Percentiles rank a stretch among this genome's conserved stretches.
These are phyloP conservation scores for Candida pseudoglaebosa DNA, from an alignment of 805 yeast species.

Conservation along the genomic window DNA sequence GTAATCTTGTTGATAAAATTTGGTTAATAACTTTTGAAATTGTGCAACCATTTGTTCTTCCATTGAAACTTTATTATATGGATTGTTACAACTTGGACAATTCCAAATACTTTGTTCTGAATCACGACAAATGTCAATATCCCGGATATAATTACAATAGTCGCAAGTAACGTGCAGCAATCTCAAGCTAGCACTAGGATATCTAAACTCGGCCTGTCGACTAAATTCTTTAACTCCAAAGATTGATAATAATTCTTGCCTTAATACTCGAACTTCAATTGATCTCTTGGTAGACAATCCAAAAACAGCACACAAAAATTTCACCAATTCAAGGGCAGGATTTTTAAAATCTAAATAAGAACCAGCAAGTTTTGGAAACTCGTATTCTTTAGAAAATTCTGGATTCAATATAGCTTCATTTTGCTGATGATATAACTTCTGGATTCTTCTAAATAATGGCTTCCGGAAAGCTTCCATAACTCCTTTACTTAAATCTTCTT, in stretches of 20 bases:
- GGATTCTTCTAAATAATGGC: conserved; percentile 63
- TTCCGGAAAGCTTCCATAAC: conserved; percentile 55
- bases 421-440: conserved; percentile 63
- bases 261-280: conserved; percentile 68
- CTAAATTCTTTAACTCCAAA: conserved; percentile 86
- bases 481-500: conserved; percentile 33
- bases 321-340: conserved; percentile 79
- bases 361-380: conserved; percentile 76
- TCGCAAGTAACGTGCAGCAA: conserved; percentile 73
- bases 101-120: conserved; percentile 49
- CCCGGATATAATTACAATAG: conserved; percentile 69
- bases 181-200: conserved; percentile 70
- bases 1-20: conserved; percentile 74
- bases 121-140: conserved; percentile 79
- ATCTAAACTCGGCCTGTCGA: conserved; percentile 61
- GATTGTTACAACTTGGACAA: conserved; percentile 63
- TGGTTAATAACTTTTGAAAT: conserved; percentile 50
- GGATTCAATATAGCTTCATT: conserved; percentile 68
- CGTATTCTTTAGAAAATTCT: conserved; percentile 58
- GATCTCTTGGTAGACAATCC: conserved; percentile 59
- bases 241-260: conserved; percentile 67
- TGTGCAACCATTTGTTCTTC: conserved; percentile 79
- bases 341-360: conserved; percentile 54
- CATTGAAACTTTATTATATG: conserved; percentile 60
- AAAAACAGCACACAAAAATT: conserved; percentile 68